Evolutionary conservation across 2,329 filamentous ascomycete genomes (phyloP).

Genomic region (Phaeosphaeria sp.): DNA sequence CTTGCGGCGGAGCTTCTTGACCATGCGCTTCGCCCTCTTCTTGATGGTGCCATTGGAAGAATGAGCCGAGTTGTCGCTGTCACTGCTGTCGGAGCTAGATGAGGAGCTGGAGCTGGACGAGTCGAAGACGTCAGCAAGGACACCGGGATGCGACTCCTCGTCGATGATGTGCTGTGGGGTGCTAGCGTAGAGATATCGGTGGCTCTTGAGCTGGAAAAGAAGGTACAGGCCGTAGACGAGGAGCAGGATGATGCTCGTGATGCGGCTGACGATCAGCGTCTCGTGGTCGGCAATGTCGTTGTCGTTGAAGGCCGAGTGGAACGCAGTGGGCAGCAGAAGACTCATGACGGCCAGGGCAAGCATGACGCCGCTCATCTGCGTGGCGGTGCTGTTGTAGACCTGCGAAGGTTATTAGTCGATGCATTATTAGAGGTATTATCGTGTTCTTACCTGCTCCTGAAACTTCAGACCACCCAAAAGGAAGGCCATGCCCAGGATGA

Average conservation of each 20-base stretch:
- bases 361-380: constrained; percentile 93
- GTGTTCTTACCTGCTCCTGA: constrained; percentile 77
- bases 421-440: too few relatives aligned
- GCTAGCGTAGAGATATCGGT: constrained; percentile 89
- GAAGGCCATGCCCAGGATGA: constrained; percentile 93
- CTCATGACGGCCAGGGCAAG: constrained; percentile 91
- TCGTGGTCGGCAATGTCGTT: constrained; percentile 67
- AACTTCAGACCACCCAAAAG: constrained; percentile 84
- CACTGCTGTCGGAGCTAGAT: constrained; percentile 52
- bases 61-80: constrained; percentile 71
- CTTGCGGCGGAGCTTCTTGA: constrained; percentile 77
- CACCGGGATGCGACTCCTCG: constrained; percentile 85
- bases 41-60: constrained; percentile 74
- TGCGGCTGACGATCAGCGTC: constrained; percentile 85
- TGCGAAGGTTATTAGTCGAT: constrained; percentile 41
- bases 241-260: constrained; percentile 84
- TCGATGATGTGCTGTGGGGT: constrained; percentile 93
- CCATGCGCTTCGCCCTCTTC: constrained; percentile 76
- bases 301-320: constrained; percentile 83
- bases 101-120: constrained; percentile 66
- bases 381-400: constrained; percentile 95
- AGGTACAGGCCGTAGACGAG: constrained; percentile 85
- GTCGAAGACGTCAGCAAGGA: constrained; percentile 82
- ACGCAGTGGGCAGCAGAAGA: constrained; percentile 87
- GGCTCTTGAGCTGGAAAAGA: constrained; percentile 89